phyloP scores from a whole-genome alignment of 495 filamentous ascomycete genomes.

The Xylaria acuta region DNA sequence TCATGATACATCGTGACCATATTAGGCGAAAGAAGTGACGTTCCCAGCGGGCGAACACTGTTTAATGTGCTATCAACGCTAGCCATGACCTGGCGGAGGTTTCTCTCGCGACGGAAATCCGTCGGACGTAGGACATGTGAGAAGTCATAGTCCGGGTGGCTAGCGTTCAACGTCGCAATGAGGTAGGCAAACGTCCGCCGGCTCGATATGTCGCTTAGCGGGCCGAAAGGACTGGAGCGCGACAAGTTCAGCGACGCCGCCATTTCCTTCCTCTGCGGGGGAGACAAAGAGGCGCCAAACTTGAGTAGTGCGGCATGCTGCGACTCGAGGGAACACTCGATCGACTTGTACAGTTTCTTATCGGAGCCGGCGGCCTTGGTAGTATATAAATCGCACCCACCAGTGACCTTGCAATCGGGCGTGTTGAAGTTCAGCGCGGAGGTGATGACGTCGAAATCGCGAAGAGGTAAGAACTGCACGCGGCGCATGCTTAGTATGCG shows the following conservation, averaged over 20 bases:
- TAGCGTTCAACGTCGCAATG: slow-evolving; percentile 97
- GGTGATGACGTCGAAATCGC: slow-evolving; percentile 85
- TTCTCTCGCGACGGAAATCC: slow-evolving; percentile 83
- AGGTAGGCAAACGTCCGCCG: slow-evolving; percentile 93
- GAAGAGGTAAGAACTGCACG: slow-evolving; percentile 84
- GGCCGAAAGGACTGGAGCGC: slow-evolving; percentile 88
- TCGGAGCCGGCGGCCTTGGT: slow-evolving; percentile 94
- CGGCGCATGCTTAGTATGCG: slow-evolving; percentile 5
- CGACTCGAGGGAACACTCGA: slow-evolving; percentile 84
- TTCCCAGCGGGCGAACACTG: slow-evolving; percentile 73
- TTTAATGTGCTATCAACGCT: slow-evolving; percentile 83
- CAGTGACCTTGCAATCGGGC: slow-evolving; percentile 83
- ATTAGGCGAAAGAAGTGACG: slow-evolving; percentile 35
- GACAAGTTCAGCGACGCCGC: slow-evolving; percentile 73
- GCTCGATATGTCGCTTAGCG: slow-evolving; percentile 81
- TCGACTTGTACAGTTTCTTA: slow-evolving; percentile 95
- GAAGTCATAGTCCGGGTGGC: slow-evolving; percentile 97
- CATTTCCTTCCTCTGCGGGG: slow-evolving; percentile 67
- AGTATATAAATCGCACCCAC: slow-evolving; percentile 94
- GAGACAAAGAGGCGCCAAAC: slow-evolving; percentile 79
- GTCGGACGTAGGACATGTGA: slow-evolving; percentile 84
- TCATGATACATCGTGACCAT: slow-evolving; percentile 31
- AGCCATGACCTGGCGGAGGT: slow-evolving; percentile 77
- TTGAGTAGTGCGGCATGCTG: slow-evolving; percentile 88
- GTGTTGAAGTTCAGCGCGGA: slow-evolving; percentile 94